Evolutionary conservation across 305 asterid species (phyloP).

Genomic region (Fraxinus latifolia): DNA sequence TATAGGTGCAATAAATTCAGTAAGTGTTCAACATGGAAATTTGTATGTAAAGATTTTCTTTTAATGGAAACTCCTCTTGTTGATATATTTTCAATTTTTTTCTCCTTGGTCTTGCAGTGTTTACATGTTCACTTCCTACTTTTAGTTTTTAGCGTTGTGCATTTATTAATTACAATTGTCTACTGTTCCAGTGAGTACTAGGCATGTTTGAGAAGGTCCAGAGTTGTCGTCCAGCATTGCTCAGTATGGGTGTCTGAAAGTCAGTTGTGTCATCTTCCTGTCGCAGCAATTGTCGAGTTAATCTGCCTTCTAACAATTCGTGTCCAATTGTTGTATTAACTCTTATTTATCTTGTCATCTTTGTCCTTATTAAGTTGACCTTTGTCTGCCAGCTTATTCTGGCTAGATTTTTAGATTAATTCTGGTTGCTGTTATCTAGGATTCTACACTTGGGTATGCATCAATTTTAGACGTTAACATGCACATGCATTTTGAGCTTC

Average conservation of each 20-base stretch:
- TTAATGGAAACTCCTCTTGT: neutral
- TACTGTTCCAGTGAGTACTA: constrained; percentile 99
- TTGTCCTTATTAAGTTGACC: constrained; percentile 39
- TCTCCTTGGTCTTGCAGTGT: constrained; percentile 14
- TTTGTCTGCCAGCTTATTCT: constrained; percentile 48
- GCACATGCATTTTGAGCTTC: constrained; percentile 23
- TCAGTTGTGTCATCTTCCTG: constrained; percentile 83
- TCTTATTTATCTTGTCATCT: constrained; percentile 43
- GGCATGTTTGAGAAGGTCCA: constrained; percentile 93
- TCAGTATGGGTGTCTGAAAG: constrained; percentile 89
- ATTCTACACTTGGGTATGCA: constrained; percentile 42
- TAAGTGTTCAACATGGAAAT: constrained; percentile 16
- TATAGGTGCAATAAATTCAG: constrained; percentile 29
- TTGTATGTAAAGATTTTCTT: constrained; percentile 16
- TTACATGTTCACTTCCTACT: constrained; percentile 23
- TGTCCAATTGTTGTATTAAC: constrained; percentile 68
- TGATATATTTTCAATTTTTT: neutral
- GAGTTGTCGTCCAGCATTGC: constrained; percentile 92
- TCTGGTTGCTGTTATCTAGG: constrained; percentile 43
- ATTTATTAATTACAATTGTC: constrained; percentile 73
- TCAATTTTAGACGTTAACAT: constrained; percentile 32
- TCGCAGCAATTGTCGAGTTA: constrained; percentile 79
- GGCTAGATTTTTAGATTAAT: constrained; percentile 29
- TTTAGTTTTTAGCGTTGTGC: constrained; percentile 29
- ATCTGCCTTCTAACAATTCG: constrained; percentile 46